Evolutionary conservation across 495 filamentous ascomycete species (phyloP).

Genomic region (Aspergillus olivimuriae): DNA sequence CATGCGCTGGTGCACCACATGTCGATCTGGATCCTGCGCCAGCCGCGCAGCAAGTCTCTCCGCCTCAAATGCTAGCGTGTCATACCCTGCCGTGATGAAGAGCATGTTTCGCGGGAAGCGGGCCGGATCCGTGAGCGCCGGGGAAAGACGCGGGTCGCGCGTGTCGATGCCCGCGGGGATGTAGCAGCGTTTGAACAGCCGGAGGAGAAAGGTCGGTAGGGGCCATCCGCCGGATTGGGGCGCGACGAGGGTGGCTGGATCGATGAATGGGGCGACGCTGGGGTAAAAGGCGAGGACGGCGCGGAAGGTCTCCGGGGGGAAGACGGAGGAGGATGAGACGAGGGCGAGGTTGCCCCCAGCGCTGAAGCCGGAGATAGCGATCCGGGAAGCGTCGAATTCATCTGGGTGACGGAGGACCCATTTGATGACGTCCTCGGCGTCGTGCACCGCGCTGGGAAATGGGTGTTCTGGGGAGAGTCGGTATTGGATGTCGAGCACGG

Average conservation of each 20-base stretch:
- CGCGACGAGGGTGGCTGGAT: constrained; percentile 8
- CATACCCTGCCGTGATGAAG: constrained; percentile 22
- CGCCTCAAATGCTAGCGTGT: constrained; percentile 22
- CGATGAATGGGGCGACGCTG: constrained; percentile 19
- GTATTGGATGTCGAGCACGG: constrained; percentile 55
- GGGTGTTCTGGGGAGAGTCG: constrained; percentile 70
- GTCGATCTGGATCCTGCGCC: constrained; percentile 9
- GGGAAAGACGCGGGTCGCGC: constrained; percentile 22
- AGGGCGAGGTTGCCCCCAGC: constrained; percentile 38
- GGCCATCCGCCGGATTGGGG: constrained; percentile 8
- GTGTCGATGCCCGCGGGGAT: constrained; percentile 11
- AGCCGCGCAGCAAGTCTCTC: constrained; percentile 20
- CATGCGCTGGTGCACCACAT: constrained; percentile 19
- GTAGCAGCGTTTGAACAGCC: constrained; percentile 24
- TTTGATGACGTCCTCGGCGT: constrained; percentile 43
- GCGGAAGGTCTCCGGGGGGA: constrained; percentile 14
- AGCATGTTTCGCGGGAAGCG: constrained; percentile 17
- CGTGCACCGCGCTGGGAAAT: constrained; percentile 69
- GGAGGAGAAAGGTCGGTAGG: constrained; percentile 14
- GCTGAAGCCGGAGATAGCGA: constrained; percentile 41
- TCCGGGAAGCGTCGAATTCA: constrained; percentile 21
- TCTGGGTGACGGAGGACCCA: constrained; percentile 21
- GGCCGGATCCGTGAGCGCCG: constrained; percentile 13
- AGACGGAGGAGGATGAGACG: constrained; percentile 15
- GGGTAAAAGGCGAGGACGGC: constrained; percentile 38